Conservation (phyloP, 106 monocot species). For the Dioscorea alata region DNA sequence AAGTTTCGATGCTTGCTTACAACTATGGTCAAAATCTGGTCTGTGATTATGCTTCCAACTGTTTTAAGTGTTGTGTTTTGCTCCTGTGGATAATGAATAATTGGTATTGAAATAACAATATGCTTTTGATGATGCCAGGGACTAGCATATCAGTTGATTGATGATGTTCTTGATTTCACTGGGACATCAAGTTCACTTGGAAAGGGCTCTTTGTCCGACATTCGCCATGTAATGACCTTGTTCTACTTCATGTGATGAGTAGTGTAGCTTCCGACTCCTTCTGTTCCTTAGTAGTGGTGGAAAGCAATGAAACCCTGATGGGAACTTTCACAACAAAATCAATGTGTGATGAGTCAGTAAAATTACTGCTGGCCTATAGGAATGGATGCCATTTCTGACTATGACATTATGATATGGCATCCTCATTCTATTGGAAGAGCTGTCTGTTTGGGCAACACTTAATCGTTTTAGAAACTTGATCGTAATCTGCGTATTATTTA, state of each 20-base stretch:
- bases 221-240: conserved; percentile 48
- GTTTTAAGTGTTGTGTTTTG: not conserved
- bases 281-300: not conserved
- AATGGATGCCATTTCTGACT: too few species aligned
- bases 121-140: conserved; percentile 31
- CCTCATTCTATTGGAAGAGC: too few species aligned
- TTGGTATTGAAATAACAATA: not conserved
- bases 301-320: not conserved
- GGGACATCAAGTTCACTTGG: conserved; percentile 57
- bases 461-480: too few species aligned
- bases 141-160: conserved; percentile 67
- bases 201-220: conserved; percentile 72
- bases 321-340: not conserved
- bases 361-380: too few species aligned
- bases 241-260: conserved; percentile 3
- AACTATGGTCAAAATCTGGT: conserved; percentile 85
- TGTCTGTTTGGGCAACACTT: too few species aligned
- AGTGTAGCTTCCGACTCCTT: not conserved
- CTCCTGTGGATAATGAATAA: not conserved
- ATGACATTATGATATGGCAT: too few species aligned
- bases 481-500: too few species aligned
- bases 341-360: too few species aligned
- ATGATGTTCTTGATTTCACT: conserved; percentile 82
- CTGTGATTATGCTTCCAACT: not conserved
- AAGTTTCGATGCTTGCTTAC: conserved; percentile 73